Conservation (phyloP, 2,329 filamentous ascomycete species). For the Mycocentrospora acerina region DNA sequence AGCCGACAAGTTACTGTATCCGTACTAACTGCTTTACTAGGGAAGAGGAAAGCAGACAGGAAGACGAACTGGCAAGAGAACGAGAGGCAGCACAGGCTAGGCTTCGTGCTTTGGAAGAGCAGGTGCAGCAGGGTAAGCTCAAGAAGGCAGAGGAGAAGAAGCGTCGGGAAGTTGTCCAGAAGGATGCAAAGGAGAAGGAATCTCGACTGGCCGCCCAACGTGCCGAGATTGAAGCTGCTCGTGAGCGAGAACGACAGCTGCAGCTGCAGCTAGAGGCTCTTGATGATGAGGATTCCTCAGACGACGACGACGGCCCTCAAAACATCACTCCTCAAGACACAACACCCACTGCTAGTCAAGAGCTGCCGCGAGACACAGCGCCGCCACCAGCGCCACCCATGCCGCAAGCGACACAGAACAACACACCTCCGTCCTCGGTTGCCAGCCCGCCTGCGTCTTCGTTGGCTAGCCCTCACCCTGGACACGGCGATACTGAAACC, state of each 20-base stretch:
- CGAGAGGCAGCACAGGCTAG: conserved; percentile 79
- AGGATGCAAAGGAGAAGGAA: conserved; percentile 87
- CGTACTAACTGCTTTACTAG: conserved; percentile 51
- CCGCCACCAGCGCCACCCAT: conserved; percentile 53
- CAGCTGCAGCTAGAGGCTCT: conserved; percentile 82
- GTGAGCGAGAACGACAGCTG: conserved; percentile 85
- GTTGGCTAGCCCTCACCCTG: conserved; percentile 50
- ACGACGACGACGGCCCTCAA: conserved; percentile 77
- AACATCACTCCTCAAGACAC: conserved; percentile 66
- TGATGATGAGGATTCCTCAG: conserved; percentile 67
- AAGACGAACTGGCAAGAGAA: conserved; percentile 78
- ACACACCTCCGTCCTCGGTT: conserved; percentile 51
- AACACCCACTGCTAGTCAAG: conserved; percentile 60
- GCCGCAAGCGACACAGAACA: conserved; percentile 37
- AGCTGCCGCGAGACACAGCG: conserved; percentile 46
- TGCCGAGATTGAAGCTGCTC: conserved; percentile 88
- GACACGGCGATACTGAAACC: conserved; percentile 70
- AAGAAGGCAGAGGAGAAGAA: conserved; percentile 97
- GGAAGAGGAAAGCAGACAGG: conserved; percentile 70
- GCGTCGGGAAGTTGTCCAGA: conserved; percentile 82
- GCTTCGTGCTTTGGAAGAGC: conserved; percentile 86
- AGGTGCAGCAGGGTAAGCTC: conserved; percentile 88
- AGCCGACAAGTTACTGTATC: background rate
- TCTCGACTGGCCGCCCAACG: conserved; percentile 78
- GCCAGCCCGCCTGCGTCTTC: conserved; percentile 52